Base-by-base conservation (phyloP, 1,139 yeast genomes). In the Geotrichum siamense region DNA sequence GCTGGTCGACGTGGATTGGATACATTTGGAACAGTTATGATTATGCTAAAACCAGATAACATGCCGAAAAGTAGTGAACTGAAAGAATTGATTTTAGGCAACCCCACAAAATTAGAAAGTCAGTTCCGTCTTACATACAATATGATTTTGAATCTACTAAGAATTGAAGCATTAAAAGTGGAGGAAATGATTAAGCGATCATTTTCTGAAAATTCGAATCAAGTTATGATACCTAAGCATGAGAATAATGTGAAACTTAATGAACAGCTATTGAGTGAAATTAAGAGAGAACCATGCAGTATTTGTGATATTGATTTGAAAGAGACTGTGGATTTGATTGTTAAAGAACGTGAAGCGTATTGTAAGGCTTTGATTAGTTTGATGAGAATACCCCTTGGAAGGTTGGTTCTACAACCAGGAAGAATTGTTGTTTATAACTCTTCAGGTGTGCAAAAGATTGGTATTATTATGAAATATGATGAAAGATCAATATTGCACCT, bases 1-100 rank as follows among this genome's bases (percentile, higher is more conserved):
- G 98, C 98, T 1, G 98, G 98, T 53, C 79, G 98, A 67, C 80
- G 98, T 72, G 98, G 98, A 37, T 69, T 91, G 52, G 98, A 91
- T 69, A 70, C 79, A 23, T 85, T 85, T 1, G 98, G 98, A 56
- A 89, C 96, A 0, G 98, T 93, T n/a, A 87, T 93, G 48, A 79
- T 89, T 21, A 86, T 91, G 94, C 74, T 93, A 1, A 19, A 28
- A 6, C 28, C 31, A 13, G 39, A 35, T 19, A 12, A n/a, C n/a
- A 21, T 39, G 3, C 40, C 44, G 2, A 12, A 32, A 2, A 87
- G 94, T 0, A 66, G 82, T 20, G 70, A 75, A 3, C 77, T 91
- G 56, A 83, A 84, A 57, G 86, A 81, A 40, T 87, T 89, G 40
- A 78, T 86, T 2, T 65, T 91, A 46, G 98, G 96, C 9, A 75